Percentiles rank a stretch among this genome's conserved stretches.
Conservation (phyloP, 108 stramenopile genomes). For the Discostella pseudostelligera region DNA sequence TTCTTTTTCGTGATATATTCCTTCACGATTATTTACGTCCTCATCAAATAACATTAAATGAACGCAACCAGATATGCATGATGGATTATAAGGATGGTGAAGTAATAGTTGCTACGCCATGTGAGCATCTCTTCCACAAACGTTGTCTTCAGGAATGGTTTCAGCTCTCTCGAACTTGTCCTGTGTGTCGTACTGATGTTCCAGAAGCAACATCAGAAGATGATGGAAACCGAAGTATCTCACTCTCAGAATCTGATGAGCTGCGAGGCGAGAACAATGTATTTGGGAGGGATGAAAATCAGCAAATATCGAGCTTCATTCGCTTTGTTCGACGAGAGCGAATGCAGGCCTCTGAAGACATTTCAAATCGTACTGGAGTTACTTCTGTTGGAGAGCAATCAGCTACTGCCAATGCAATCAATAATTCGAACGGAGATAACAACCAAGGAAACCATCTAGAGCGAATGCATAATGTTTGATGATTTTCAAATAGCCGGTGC, state of each 20-base stretch:
- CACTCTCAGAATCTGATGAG: not conserved
- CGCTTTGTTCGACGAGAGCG: no score
- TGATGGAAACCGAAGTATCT: not conserved
- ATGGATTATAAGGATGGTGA: slow-evolving; percentile 54
- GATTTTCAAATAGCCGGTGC: no score
- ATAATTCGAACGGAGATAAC: no score
- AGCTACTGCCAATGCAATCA: no score
- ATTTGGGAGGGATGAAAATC: not conserved
- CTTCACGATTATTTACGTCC: not conserved
- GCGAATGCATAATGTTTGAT: no score
- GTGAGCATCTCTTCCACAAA: slow-evolving; percentile 79
- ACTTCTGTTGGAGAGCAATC: no score
- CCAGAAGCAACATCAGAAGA: slow-evolving; percentile 38
- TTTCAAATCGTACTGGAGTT: no score
- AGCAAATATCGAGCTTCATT: not conserved
- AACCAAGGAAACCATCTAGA: no score
- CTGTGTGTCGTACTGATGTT: slow-evolving; percentile 67
- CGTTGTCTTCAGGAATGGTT: slow-evolving; percentile 72
- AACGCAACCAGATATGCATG: slow-evolving; percentile 57
- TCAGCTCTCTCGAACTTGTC: slow-evolving; percentile 66
- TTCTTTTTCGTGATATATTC: not conserved
- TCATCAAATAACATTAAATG: not conserved
- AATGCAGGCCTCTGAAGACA: no score
- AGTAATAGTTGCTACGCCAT: slow-evolving; percentile 65
- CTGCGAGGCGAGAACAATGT: not conserved